Base-by-base conservation (phyloP, 352 stramenopile genomes). In the Globisporangium sylvaticum region DNA sequence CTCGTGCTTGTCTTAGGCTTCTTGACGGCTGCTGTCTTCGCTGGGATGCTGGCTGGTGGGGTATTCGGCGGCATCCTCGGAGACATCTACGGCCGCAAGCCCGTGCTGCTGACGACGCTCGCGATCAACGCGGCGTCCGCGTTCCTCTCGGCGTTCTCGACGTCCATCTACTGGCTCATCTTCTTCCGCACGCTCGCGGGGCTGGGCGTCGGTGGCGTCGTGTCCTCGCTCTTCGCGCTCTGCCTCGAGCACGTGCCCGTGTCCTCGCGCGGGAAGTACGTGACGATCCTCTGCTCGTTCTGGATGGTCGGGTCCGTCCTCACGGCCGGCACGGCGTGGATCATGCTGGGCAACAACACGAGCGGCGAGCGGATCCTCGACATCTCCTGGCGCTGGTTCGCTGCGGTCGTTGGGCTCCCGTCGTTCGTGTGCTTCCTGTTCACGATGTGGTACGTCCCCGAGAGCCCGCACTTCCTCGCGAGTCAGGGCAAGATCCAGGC, bases 261-360 rank as follows among this genome's bases (percentile, higher is more conserved):
- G 18, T 76, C 75, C 1, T 75, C 78, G 15, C 80, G 89, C 29
- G 90, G 88, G 14, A 78, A 84, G 29, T 95, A 91, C 62, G 72
- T 97, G 18, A 97, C 88, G 15, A 83, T 94, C 62, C 76, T 97
- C 54, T 96, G 90, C 64, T 92, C 81, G 5, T 97, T 97, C 74
- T 97, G 91, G 91, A 97, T 97, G 88, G 70, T 97, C 14, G 91
- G 91, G 7, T 88, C 87, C 2, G 80, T 97, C 42, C 63, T 89
- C 62, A 95, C 91, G 0, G 89, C 87, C 8, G 84, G 74, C 20
- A 87, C 83, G 2, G 90, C 89, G 25, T 97, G 90, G 90, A 62
- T 97, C 37, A 91, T 97, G 79, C 71, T 94, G 31, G 83, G 82
- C 63, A 94, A 91, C 48, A 76, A 83, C 64, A 73, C 52, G 27